phyloP scores from a whole-genome alignment of 78 protist species.

The Speleostelium caveatum region DNA sequence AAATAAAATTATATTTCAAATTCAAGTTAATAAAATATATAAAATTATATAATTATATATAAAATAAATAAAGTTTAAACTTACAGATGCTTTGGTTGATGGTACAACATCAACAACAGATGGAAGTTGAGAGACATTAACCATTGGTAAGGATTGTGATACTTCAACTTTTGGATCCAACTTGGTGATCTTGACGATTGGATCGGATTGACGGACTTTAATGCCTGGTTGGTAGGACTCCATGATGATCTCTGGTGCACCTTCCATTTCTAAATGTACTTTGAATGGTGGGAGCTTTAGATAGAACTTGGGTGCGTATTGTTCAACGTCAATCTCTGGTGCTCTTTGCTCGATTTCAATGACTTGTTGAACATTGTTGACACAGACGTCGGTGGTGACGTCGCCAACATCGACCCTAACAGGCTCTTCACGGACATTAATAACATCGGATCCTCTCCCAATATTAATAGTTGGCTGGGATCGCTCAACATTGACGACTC shows the following conservation, averaged over 20 bases:
- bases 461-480: constrained; percentile 46
- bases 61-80: not conserved
- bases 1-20: no score
- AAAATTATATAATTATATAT: not conserved
- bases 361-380: constrained; percentile 5
- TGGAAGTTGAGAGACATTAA: constrained; percentile 42
- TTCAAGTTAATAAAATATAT: no score
- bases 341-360: constrained; percentile 60
- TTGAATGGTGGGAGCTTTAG: constrained; percentile 74
- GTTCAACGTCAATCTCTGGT: constrained; percentile 67
- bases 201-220: constrained; percentile 57
- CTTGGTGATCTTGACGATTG: constrained; percentile 50
- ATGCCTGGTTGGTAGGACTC: constrained; percentile 56
- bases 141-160: constrained; percentile 45
- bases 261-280: constrained; percentile 70
- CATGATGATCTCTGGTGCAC: constrained; percentile 76
- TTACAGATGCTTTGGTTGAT: constrained; percentile 53
- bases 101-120: constrained; percentile 67
- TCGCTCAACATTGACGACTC: constrained; percentile 39
- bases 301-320: constrained; percentile 50
- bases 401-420: not conserved
- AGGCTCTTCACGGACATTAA: constrained; percentile 52
- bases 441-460: constrained; percentile 58
- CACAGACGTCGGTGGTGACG: constrained; percentile 28
- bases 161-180: constrained; percentile 49